phyloP scores from a whole-genome alignment of 805 yeast genomes.

The Nakazawaea siamensis region DNA sequence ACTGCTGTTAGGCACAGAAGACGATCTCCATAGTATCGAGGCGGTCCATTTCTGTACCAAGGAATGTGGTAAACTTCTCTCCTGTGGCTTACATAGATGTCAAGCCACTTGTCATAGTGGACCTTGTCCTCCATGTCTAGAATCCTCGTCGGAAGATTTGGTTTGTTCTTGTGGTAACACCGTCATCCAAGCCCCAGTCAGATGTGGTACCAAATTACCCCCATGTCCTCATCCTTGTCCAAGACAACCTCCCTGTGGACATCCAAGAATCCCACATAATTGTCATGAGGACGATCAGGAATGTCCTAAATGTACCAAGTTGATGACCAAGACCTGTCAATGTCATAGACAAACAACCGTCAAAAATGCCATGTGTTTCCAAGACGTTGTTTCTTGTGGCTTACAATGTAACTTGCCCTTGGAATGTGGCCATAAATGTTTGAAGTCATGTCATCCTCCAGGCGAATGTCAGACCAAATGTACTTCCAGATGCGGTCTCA shows the following conservation, averaged over 20 bases:
- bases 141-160: constrained; percentile 71
- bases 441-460: constrained; percentile 43
- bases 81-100: constrained; percentile 65
- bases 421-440: constrained; percentile 45
- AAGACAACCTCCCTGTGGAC: constrained; percentile 58
- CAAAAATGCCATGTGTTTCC: constrained; percentile 63
- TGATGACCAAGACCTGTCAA: constrained; percentile 48
- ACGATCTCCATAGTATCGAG: constrained; percentile 52
- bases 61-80: constrained; percentile 51
- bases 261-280: constrained; percentile 54
- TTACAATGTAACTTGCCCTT: constrained; percentile 46
- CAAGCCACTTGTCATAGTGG: constrained; percentile 71
- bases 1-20: constrained; percentile 25
- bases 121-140: constrained; percentile 72
- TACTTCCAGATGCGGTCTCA: constrained; percentile 46
- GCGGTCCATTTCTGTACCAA: constrained; percentile 67
- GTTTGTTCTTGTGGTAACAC: constrained; percentile 79
- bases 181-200: constrained; percentile 68
- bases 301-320: constrained; percentile 74
- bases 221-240: constrained; percentile 61
- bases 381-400: constrained; percentile 62
- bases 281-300: constrained; percentile 61
- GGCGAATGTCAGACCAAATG: constrained; percentile 59
- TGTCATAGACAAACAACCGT: constrained; percentile 47
- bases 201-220: constrained; percentile 70